These are phyloP conservation scores for Yamadazyma akitaensis DNA, from an alignment of 805 yeast genomes.

Conservation along the genomic window DNA sequence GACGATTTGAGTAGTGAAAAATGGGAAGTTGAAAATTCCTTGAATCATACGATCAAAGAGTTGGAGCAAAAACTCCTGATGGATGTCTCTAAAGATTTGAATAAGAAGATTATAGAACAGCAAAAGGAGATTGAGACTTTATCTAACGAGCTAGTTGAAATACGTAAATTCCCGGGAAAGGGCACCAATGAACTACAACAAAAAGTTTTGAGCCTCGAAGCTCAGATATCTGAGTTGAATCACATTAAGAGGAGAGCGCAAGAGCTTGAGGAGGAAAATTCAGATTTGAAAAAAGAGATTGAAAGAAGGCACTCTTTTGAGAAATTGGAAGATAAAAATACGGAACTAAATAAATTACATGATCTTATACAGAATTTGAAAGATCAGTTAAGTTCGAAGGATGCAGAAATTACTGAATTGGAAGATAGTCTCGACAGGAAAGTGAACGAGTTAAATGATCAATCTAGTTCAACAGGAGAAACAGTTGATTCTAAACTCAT, in stretches of 20 bases:
- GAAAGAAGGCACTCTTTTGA: conserved; percentile 13
- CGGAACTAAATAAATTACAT: conserved; percentile 10
- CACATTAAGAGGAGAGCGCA: conserved; percentile 8
- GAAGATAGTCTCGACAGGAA: conserved; percentile 8
- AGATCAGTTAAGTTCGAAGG: conserved; percentile 10
- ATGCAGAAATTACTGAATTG: conserved; percentile 6
- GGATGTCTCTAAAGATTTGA: conserved; percentile 3
- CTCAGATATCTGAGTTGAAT: conserved; percentile 8
- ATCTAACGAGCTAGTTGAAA: conserved; percentile 10
- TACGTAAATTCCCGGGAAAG: conserved; percentile 9
- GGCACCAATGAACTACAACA: conserved; percentile 1
- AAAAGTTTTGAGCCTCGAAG: conserved; percentile 1
- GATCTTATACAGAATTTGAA: conserved; percentile 17
- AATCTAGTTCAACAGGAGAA: background rate
- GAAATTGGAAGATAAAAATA: conserved; percentile 13
- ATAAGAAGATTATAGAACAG: conserved; percentile 7
- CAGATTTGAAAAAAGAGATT: conserved; percentile 9
- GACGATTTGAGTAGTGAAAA: background rate
- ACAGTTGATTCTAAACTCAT: background rate
- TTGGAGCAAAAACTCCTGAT: conserved; percentile 1
- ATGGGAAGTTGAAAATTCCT: background rate
- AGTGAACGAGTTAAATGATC: background rate
- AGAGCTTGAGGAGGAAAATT: conserved; percentile 6
- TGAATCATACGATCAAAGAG: conserved; percentile 1
- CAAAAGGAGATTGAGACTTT: conserved; percentile 10